A percentile compares a stretch with the other conserved stretches of the same genome.
Conservation (phyloP, 495 filamentous ascomycete species). For the Aspergillus egyptiacus region DNA sequence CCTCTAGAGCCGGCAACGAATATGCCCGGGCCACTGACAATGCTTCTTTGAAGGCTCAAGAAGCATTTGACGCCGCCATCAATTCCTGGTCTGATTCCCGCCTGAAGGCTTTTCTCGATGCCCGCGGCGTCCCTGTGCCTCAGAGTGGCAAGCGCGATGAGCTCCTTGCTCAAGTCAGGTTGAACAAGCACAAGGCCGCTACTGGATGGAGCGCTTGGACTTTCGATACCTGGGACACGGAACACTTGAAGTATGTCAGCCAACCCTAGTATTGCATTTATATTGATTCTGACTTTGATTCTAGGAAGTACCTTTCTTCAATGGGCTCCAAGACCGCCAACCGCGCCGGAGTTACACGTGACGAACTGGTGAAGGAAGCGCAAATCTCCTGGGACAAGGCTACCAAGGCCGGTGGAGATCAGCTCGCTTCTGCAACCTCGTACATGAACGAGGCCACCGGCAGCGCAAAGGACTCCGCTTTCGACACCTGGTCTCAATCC, state of each 20-base stretch:
- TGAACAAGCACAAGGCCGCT: constrained; percentile 65
- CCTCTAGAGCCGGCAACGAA: constrained; percentile 72
- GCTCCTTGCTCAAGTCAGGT: constrained; percentile 68
- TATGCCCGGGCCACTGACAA: constrained; percentile 71
- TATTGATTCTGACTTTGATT: constrained; percentile 16
- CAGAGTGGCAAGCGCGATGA: constrained; percentile 73
- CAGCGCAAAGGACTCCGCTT: constrained; percentile 60
- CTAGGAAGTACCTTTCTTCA: constrained; percentile 58
- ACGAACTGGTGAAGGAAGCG: constrained; percentile 67
- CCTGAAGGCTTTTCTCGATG: constrained; percentile 66
- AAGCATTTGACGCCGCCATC: constrained; percentile 60
- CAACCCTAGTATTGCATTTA: background rate
- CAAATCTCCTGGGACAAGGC: constrained; percentile 65
- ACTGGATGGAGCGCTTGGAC: constrained; percentile 72
- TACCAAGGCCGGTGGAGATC: constrained; percentile 58
- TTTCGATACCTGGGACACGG: constrained; percentile 75
- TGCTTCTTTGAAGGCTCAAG: constrained; percentile 55
- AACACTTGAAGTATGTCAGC: constrained; percentile 63
- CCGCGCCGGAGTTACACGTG: constrained; percentile 59
- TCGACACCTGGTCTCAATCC: constrained; percentile 75
- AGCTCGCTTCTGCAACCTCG: constrained; percentile 69
- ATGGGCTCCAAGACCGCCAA: constrained; percentile 64
- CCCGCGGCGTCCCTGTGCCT: constrained; percentile 59
- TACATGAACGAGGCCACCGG: constrained; percentile 65
- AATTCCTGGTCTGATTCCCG: constrained; percentile 63